These are phyloP conservation scores for Cystobasidium slooffiae DNA, from an alignment of 1,284 basidiomycete species.

Conservation along the genomic window DNA sequence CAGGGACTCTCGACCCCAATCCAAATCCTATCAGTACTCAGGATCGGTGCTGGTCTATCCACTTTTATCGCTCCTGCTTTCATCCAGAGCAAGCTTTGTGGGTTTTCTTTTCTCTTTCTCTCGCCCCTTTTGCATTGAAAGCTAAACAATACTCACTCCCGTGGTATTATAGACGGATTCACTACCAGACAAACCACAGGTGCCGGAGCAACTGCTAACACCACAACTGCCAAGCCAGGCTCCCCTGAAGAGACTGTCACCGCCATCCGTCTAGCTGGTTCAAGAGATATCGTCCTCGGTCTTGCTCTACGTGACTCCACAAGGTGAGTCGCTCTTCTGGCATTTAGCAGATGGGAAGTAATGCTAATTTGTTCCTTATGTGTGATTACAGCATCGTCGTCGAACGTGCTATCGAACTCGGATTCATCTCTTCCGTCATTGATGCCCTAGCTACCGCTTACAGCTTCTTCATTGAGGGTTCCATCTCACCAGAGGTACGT, in stretches of 20 bases:
- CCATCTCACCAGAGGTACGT: slow-evolving; percentile 41
- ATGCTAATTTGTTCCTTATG: not conserved
- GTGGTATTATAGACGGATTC: no score
- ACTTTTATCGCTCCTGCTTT: slow-evolving; percentile 43
- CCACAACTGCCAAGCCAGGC: slow-evolving; percentile 42
- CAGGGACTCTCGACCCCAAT: slow-evolving; percentile 39
- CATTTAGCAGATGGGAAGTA: not conserved
- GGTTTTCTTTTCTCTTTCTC: not conserved
- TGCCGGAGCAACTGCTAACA: slow-evolving; percentile 33
- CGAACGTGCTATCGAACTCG: slow-evolving; percentile 41
- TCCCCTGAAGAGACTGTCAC: slow-evolving; percentile 40
- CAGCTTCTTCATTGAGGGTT: slow-evolving; percentile 43
- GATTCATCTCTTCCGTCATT: slow-evolving; percentile 43
- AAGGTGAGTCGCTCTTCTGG: not conserved
- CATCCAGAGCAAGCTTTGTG: slow-evolving; percentile 38
- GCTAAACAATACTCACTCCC: no score
- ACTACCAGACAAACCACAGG: slow-evolving; percentile 34
- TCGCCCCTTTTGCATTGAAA: not conserved
- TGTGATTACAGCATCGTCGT: slow-evolving; percentile 31
- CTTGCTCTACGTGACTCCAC: slow-evolving; percentile 42
- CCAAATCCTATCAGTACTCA: slow-evolving; percentile 39
- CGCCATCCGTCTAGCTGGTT: slow-evolving; percentile 38
- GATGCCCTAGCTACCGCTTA: slow-evolving; percentile 39
- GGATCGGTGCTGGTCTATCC: slow-evolving; percentile 42
- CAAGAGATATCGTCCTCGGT: slow-evolving; percentile 44